Conservation (phyloP, 768 basidiomycete genomes). For the Clathrus columnatus region DNA sequence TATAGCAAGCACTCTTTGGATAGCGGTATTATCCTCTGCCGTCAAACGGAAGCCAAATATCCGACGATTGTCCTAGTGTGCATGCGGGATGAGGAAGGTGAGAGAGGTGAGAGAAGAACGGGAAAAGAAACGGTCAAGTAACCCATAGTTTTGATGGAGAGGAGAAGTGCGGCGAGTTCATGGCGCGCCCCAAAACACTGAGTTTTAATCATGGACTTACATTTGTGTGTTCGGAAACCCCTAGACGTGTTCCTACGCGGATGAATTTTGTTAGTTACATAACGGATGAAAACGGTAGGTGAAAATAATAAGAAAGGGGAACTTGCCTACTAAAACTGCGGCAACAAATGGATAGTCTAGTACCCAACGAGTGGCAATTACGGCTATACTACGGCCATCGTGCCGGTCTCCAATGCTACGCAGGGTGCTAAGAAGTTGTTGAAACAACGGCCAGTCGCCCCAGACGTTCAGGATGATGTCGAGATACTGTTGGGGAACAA, state of each 20-base stretch:
- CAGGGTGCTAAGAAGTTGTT: constrained; percentile 49
- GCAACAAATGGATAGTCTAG: constrained; percentile 69
- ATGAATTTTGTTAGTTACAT: not conserved
- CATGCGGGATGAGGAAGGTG: no score
- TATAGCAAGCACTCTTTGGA: constrained; percentile 51
- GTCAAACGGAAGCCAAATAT: constrained; percentile 53
- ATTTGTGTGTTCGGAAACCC: constrained; percentile 62
- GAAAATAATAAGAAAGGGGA: constrained; percentile 8
- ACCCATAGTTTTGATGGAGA: not conserved
- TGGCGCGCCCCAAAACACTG: constrained; percentile 2
- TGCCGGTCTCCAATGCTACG: constrained; percentile 60
- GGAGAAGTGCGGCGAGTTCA: not conserved
- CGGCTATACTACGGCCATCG: constrained; percentile 58
- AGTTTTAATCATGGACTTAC: not conserved
- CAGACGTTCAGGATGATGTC: constrained; percentile 75
- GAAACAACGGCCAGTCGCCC: constrained; percentile 74
- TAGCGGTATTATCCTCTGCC: constrained; percentile 47
- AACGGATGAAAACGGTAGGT: constrained; percentile 7
- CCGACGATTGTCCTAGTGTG: constrained; percentile 45
- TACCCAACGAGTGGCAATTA: constrained; percentile 76
- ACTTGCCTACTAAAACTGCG: constrained; percentile 67
- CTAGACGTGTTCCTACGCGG: constrained; percentile 55
- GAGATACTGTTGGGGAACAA: constrained; percentile 48
- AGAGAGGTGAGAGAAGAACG: not conserved
- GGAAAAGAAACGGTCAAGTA: not conserved